phyloP scores from a whole-genome alignment of 2,329 filamentous ascomycete species.

The Ascochyta clinopodiicola region DNA sequence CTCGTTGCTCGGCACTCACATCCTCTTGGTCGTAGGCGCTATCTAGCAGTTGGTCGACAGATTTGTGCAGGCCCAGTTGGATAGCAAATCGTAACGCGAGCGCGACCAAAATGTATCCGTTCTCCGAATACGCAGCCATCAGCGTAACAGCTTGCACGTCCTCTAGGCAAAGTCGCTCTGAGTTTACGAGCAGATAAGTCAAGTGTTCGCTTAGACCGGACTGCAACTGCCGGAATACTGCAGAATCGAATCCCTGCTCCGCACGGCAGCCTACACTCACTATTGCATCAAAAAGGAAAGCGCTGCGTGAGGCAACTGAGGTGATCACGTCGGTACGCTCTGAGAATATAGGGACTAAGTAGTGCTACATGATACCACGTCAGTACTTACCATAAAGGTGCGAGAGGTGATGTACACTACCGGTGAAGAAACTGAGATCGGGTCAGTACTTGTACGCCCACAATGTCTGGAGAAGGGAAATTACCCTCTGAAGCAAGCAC shows the following conservation, averaged over 20 bases:
- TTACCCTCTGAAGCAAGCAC: slow-evolving; percentile 9
- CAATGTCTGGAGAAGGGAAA: neutral
- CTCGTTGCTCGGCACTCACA: slow-evolving; percentile 33
- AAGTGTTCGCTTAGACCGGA: slow-evolving; percentile 48
- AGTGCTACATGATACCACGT: slow-evolving; percentile 45
- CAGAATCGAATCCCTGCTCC: slow-evolving; percentile 51
- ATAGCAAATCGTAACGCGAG: slow-evolving; percentile 60
- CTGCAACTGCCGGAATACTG: slow-evolving; percentile 45
- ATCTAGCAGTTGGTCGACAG: slow-evolving; percentile 52
- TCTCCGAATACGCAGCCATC: slow-evolving; percentile 60
- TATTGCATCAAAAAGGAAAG: slow-evolving; percentile 60
- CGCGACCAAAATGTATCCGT: slow-evolving; percentile 58
- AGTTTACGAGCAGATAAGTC: slow-evolving; percentile 56
- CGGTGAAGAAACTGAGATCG: slow-evolving; percentile 36
- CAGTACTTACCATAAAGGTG: neutral
- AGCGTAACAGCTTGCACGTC: slow-evolving; percentile 61
- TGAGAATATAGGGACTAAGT: slow-evolving; percentile 59
- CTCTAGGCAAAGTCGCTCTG: slow-evolving; percentile 52
- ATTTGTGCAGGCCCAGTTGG: slow-evolving; percentile 52
- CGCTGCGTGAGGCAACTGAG: slow-evolving; percentile 55
- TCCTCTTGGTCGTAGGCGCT: slow-evolving; percentile 10
- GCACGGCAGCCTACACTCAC: slow-evolving; percentile 61
- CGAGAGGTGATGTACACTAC: slow-evolving; percentile 28
- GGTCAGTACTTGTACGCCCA: neutral
- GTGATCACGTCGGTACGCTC: slow-evolving; percentile 54